Base-by-base conservation (phyloP, 495 filamentous ascomycete species). In the Clohesyomyces aquaticus region DNA sequence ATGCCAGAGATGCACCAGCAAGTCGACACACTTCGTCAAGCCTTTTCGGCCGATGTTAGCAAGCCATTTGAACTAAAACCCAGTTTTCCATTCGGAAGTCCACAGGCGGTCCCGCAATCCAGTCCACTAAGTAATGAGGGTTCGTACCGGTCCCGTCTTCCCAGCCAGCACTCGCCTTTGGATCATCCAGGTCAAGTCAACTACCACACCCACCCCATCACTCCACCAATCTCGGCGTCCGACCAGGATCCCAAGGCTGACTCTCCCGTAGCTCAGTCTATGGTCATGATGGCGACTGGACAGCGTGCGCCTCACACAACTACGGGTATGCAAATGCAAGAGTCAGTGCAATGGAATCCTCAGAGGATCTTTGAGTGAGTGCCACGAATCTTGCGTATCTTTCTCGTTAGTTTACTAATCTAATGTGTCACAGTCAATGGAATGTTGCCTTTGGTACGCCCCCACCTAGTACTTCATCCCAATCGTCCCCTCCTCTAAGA, bases 281-380 rank as follows among this genome's bases (percentile, higher is more conserved):
- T 93, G 75, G 86, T 85, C 57, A 86, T 94, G 83, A 84, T 96
- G 75, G 78, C 85, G 55, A 71, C 83, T n/a, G 77, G 78, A 18
- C 85, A 84, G 64, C 67, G 72, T 6, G 76, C 80, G 42, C 74
- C 81, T 10, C 79, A 68, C 71, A 56, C 75, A 52, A 80, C 76
- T 63, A 80, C 76, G 66, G 77, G 77, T 35, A 76, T 86, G 60
- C 79, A 85, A 18, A 78, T 91, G 67, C 80, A 85, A 42, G 90
- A 93, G 59, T 81, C 85, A 46, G 81, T 83, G 42, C 82, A 81
- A 49, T 98, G 94, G 94, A 96, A 98, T 73, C 94, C 94, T 2
- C 86, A 91, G 27, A 85, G 89, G 54, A 89, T 98, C 68, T 96
- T 98, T 80, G 89, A 94, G 91, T 97, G 84, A 82, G 91, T 83